Percentiles rank a stretch among this genome's conserved stretches.
Conservation (phyloP, 202 grass and related monocot genomes). For the Dendrocalamus latiflorus region DNA sequence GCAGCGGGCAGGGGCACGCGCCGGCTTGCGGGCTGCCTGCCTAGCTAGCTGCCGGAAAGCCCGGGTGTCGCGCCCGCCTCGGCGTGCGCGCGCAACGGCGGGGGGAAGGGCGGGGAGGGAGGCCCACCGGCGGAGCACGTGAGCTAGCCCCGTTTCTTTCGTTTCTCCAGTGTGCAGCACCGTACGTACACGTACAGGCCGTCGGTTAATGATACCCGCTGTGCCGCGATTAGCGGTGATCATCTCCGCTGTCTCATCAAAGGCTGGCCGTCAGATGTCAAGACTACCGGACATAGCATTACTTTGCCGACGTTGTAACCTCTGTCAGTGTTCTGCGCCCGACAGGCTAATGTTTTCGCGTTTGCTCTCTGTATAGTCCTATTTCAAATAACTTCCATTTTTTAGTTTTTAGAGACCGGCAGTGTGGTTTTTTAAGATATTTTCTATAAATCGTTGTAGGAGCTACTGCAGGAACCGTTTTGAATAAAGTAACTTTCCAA, state of each 20-base stretch:
- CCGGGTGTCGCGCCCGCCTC: not conserved
- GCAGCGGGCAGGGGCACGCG: conserved; percentile 1
- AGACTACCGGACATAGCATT: not conserved
- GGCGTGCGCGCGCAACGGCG: conserved; percentile 33
- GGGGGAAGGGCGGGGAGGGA: not conserved
- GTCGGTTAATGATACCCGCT: not conserved
- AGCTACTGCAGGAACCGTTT: accelerated
- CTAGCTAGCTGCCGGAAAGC: not conserved
- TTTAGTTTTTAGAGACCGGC: too few species aligned
- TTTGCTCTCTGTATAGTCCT: not conserved
- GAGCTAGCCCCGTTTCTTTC: not conserved
- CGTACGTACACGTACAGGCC: not conserved
- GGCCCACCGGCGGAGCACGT: conserved; percentile 42
- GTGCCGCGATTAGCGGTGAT: conserved; percentile 14
- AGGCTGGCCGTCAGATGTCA: too few species aligned
- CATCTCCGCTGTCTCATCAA: not conserved
- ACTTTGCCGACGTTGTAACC: conserved; percentile 11
- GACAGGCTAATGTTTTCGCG: not conserved
- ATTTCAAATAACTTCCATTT: too few species aligned
- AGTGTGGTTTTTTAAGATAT: too few species aligned
- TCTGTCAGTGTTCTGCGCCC: not conserved
- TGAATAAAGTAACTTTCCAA: too few species aligned
- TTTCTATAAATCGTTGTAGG: too few species aligned
- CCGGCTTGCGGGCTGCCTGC: not conserved
- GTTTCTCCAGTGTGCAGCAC: not conserved